Evolutionary conservation across 2,329 filamentous ascomycete genomes (phyloP), one percentile per base, ranked within the genome.

Genomic region (Arthrocladium fulminans): DNA sequence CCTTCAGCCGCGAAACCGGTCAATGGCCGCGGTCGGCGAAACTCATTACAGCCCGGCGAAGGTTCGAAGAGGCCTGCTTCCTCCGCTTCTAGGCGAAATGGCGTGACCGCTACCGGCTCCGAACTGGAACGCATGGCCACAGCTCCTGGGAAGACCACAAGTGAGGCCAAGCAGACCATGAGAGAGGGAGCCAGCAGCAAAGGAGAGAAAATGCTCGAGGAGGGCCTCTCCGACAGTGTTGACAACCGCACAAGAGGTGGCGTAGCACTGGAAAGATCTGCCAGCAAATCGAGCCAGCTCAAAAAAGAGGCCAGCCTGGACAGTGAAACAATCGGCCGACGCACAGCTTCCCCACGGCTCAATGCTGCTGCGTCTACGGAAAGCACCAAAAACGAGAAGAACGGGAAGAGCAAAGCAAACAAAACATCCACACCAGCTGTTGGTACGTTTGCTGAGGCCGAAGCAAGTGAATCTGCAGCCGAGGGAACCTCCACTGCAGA

Each of bases 21-120:
- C 44, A 81, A 83, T 3, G 80, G 84, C 4, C 80, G 87, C 56
- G 79, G 80, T 30, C 81, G 88, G 60, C 86, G 88, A 61, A 89
- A 84, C 60, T 86, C 85, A 13, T 76, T 79, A 47, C 77, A 80
- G 50, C 75, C 77, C n/a, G 69, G 66, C 45, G 69, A 69, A 17
- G 46, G 29, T 22, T 30, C 48, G 42, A 51, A 45, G 25, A 48
- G 54, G 23, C 53, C 55, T 12, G 80, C 82, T 1, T 77, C 79
- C 2, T 27, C 80, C 65, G 71, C 77, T 9, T 77, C 81, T 2
- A 81, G 72, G 70, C 83, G 80, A 55, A 84, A 80, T 59, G 77
- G 75, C 48, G 65, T 65, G 22, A 52, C 60, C 45, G 59, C 55
- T 25, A 58, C 46, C 39, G 61, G 61, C 49, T 59, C 63, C 35